Evolutionary conservation across 139 green algal species (phyloP), one percentile per base, ranked within the genome.

Genomic region (Edaphochlamys debaryana): DNA sequence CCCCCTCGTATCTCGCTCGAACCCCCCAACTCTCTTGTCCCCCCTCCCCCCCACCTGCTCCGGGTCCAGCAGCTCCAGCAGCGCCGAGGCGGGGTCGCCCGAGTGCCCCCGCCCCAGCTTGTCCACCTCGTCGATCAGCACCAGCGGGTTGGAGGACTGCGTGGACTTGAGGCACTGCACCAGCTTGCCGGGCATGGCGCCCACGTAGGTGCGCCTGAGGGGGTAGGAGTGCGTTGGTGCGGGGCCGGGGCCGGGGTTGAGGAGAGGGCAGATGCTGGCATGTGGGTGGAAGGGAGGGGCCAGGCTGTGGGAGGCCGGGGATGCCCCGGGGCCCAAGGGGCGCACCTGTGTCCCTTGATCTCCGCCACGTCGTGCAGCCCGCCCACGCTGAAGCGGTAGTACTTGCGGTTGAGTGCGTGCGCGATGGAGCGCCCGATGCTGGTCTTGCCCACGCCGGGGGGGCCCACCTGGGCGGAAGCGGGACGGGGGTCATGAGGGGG

Each of bases 181-280:
- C 88, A 99, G 93, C 88, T 99, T 99, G 56, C 97, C 97, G 4
- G 97, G 97, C 97, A 99, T 99, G 40, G 97, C 97, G 29, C 97
- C 97, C 25, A 99, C 95, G 85, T 99, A 99, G 7, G 97, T 99
- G 30, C 97, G 92, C 60, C 97, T 88, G 86, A n/a, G n/a, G n/a
- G 22, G 67, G 60, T 25, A 7, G 23, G 37, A 15, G 38, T 54
- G 48, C 11, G 29, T 36, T 9, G 19, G 66, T 25, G 72, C 11
- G 27, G 72, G 23, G 72, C 29, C 8, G 56, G 72, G 38, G 45
- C 1, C 23, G 64, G 48, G 27, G 67, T 34, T 9, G 66, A 45
- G 23, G 50, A 13, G 42, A 34, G 27, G 48, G n/a, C 32, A 60
- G 9, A n/a, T n/a, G n/a, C n/a, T n/a, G n/a, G n/a, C n/a, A n/a